Evolutionary conservation across 2,329 filamentous ascomycete species (phyloP).

Genomic region (Lecanicillium sp.): DNA sequence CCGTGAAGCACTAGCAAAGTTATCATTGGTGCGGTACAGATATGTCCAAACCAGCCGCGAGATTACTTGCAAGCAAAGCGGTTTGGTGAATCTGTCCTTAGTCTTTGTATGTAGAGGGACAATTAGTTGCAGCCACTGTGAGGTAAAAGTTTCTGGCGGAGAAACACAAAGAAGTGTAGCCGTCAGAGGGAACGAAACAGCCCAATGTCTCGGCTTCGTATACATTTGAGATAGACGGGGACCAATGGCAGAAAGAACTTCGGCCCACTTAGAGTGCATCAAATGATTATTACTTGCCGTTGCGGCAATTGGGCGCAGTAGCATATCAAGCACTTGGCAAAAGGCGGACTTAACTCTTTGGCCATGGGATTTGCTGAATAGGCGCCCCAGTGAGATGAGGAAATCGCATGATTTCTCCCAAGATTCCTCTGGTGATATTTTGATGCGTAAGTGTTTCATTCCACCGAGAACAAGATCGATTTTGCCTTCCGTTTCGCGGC

Average conservation of each 20-base stretch:
- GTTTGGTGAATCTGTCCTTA: conserved; percentile 73
- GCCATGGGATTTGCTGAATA: conserved; percentile 81
- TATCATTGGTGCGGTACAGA: conserved; percentile 74
- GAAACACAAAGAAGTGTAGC: conserved; percentile 84
- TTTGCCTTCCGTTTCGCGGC: conserved; percentile 66
- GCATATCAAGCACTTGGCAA: conserved; percentile 80
- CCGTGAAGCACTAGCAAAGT: conserved; percentile 55
- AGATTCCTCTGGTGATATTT: conserved; percentile 59
- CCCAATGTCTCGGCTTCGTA: conserved; percentile 87
- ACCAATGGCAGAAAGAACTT: conserved; percentile 72
- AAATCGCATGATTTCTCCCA: conserved; percentile 90
- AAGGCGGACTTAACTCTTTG: conserved; percentile 89
- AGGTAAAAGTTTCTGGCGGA: conserved; percentile 70
- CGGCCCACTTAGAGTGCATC: conserved; percentile 74
- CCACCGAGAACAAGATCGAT: conserved; percentile 82
- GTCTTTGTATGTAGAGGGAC: conserved; percentile 70
- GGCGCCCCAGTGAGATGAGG: conserved; percentile 67
- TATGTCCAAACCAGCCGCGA: conserved; percentile 93
- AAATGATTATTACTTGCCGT: conserved; percentile 69
- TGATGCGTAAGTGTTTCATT: conserved; percentile 82
- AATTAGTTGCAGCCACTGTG: conserved; percentile 80
- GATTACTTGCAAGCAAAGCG: conserved; percentile 78
- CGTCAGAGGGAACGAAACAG: conserved; percentile 78
- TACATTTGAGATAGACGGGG: conserved; percentile 77
- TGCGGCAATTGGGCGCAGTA: conserved; percentile 80